A percentile compares a stretch with the other conserved stretches of the same genome.
Evolutionary conservation across 2,329 filamentous ascomycete genomes (phyloP).

Genomic region (Fusarium sp.): DNA sequence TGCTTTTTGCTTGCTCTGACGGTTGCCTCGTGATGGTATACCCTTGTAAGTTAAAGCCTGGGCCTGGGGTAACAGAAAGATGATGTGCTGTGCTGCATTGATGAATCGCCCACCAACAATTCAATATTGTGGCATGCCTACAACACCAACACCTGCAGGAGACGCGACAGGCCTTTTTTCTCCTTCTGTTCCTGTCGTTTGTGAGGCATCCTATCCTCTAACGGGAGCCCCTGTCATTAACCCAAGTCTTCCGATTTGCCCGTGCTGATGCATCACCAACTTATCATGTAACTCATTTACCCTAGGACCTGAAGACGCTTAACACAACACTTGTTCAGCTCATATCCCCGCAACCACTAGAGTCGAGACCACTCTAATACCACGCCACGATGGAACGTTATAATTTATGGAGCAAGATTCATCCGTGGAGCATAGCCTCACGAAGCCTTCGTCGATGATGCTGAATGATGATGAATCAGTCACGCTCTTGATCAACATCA

Average conservation of each 20-base stretch:
- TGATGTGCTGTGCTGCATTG: constrained; percentile 22
- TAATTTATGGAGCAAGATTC: not conserved
- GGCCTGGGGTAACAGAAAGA: constrained; percentile 7
- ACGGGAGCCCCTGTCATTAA: constrained; percentile 8
- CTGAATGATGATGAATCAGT: not conserved
- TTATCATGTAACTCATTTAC: constrained; percentile 2
- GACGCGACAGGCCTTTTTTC: not conserved
- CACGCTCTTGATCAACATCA: constrained; percentile 28
- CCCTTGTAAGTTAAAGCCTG: constrained; percentile 5
- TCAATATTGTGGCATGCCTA: not conserved
- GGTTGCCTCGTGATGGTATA: constrained; percentile 16
- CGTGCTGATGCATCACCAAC: not conserved
- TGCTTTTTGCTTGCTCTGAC: constrained; percentile 8
- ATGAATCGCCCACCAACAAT: constrained; percentile 7
- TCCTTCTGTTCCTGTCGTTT: constrained; percentile 25
- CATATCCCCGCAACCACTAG: constrained; percentile 5
- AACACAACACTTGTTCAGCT: not conserved
- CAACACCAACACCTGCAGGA: not conserved
- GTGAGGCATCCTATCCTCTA: constrained; percentile 25
- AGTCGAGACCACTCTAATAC: constrained; percentile 24
- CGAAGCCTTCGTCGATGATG: not conserved
- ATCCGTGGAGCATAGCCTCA: not conserved
- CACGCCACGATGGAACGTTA: constrained; percentile 21
- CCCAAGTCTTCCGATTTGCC: constrained; percentile 31
- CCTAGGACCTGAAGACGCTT: constrained; percentile 5